Conservation (phyloP, 2,329 filamentous ascomycete genomes). For the Cladosporium velox region DNA sequence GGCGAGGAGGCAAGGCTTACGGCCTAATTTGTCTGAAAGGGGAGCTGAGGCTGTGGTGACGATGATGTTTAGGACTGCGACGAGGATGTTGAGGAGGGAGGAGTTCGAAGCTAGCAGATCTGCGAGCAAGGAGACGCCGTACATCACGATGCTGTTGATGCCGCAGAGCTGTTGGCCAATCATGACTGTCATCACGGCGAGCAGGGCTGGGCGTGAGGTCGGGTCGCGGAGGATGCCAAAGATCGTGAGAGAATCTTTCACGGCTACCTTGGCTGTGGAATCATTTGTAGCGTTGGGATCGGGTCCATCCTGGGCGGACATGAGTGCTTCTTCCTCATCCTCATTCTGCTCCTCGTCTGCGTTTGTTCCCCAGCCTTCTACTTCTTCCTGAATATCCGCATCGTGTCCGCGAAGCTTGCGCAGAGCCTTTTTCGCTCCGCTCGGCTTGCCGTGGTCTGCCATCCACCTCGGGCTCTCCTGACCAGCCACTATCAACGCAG, state of each 20-base stretch:
- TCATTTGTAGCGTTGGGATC: slow-evolving; percentile 35
- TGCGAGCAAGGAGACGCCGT: slow-evolving; percentile 86
- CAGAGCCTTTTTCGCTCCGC: slow-evolving; percentile 66
- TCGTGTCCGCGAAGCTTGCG: slow-evolving; percentile 73
- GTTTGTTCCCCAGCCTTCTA: slow-evolving; percentile 52
- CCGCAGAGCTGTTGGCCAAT: slow-evolving; percentile 85
- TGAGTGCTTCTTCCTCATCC: slow-evolving; percentile 71
- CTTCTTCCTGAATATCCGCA: slow-evolving; percentile 72
- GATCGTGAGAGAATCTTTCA: slow-evolving; percentile 43
- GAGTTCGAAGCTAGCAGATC: slow-evolving; percentile 80
- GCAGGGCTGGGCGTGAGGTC: slow-evolving; percentile 74
- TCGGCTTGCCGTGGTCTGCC: slow-evolving; percentile 63
- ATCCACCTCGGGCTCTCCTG: slow-evolving; percentile 89
- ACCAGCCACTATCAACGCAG: slow-evolving; percentile 69
- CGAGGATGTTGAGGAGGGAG: slow-evolving; percentile 79
- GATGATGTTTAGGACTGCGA: slow-evolving; percentile 82
- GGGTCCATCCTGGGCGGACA: slow-evolving; percentile 44
- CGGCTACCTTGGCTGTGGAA: slow-evolving; percentile 30
- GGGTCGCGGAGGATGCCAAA: slow-evolving; percentile 65
- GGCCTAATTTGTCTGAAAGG: slow-evolving; percentile 81
- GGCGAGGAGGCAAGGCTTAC: slow-evolving; percentile 79
- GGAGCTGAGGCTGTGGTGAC: slow-evolving; percentile 81
- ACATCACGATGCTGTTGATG: slow-evolving; percentile 98
- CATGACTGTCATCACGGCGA: slow-evolving; percentile 92
- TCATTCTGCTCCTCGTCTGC: slow-evolving; percentile 36